phyloP scores from a whole-genome alignment of 768 basidiomycete species.

The Trametes coccinea region DNA sequence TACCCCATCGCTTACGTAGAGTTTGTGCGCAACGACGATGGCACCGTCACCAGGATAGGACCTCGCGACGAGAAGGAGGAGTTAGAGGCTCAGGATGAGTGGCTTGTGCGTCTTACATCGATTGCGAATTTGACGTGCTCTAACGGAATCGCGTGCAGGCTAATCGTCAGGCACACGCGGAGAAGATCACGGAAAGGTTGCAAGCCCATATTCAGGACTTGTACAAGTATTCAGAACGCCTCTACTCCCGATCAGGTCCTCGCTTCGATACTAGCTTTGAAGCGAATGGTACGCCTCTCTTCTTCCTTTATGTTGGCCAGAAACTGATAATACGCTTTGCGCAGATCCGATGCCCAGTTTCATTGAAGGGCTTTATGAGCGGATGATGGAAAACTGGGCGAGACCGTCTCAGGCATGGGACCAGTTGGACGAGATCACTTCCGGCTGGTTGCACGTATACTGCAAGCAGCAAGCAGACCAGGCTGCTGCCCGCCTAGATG shows the following conservation, averaged over 20 bases:
- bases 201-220: conserved; percentile 56
- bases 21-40: conserved; percentile 51
- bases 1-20: conserved; percentile 84
- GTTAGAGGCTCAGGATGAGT: conserved; percentile 52
- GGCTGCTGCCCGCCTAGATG: conserved; percentile 50
- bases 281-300: conserved; percentile 23
- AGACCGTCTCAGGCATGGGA: conserved; percentile 41
- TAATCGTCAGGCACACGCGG: conserved; percentile 57
- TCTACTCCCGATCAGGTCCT: conserved; percentile 58
- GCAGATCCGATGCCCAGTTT: conserved; percentile 35
- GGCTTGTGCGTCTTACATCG: conserved; percentile 57
- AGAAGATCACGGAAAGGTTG: conserved; percentile 55
- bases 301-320: background rate
- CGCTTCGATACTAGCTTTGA: conserved; percentile 28
- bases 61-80: conserved; percentile 77
- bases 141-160: conserved; percentile 40
- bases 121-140: background rate
- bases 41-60: conserved; percentile 42
- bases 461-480: conserved; percentile 48
- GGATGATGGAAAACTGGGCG: conserved; percentile 59
- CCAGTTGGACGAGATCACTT: conserved; percentile 44
- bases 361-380: conserved; percentile 55
- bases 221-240: conserved; percentile 62
- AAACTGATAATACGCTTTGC: background rate
- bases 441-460: conserved; percentile 63